Base-by-base conservation (phyloP, 495 filamentous ascomycete species). In the Tuber calosporum region DNA sequence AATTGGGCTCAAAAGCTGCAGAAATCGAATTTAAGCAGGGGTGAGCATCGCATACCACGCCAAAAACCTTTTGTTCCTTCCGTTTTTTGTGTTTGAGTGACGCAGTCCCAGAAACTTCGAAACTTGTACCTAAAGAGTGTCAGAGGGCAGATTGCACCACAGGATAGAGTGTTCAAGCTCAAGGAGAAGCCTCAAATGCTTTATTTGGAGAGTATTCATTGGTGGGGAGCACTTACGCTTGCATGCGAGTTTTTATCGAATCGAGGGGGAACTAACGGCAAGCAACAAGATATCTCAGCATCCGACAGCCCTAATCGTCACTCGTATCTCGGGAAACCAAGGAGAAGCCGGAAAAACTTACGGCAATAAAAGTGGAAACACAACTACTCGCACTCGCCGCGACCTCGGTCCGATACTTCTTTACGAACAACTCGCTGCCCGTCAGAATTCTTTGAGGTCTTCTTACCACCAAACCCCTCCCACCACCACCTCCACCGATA, bases 201-300 rank as follows among this genome's bases (percentile, higher is more conserved):
- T 30, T 68, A 17, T 48, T 38, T 3, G 8, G 26, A n/a, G 39
- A 67, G 42, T 34, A 45, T 37, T 70, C 37, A 72, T 43, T 37
- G 36, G 38, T 69, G 66, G 37, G 72, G 70, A 72, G 69, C 68
- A 77, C 86, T 73, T 84, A 89, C 85, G 84, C 84, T 85, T 94
- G 92, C 89, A 94, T 92, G 72, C 92, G 90, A 42, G 91, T 92
- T 83, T 94, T 94, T 77, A 93, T 89, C 68, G 91, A 93, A 82
- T 94, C 92, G 70, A 94, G 85, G 39, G 92, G 92, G 81, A 92
- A 94, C 87, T 89, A 73, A 22, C n/a, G 13, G 69, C 26, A 34
- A 62, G 53, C 26, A 62, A 62, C 37, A 69, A 38, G 37, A 69
- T 42, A 69, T 69, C 67, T 69, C 36, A 69, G 37, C 67, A 66